These are phyloP conservation scores for Penicillium sp. DNA, from an alignment of 2,329 filamentous ascomycete genomes.

Conservation along the genomic window DNA sequence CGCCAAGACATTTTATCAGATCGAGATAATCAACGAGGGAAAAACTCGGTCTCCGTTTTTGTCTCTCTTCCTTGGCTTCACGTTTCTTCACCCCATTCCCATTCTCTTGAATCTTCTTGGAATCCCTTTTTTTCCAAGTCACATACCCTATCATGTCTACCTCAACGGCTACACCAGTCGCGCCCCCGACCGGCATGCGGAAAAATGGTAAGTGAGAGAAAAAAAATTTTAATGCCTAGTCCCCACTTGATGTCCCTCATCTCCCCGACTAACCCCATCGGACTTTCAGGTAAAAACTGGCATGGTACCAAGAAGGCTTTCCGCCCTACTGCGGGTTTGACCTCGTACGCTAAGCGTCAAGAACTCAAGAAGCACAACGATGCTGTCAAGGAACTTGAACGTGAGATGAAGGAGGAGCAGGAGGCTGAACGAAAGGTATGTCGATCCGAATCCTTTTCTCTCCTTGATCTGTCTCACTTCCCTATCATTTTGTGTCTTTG, in stretches of 20 bases:
- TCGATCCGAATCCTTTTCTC: neutral
- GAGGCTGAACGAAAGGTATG: conserved; percentile 79
- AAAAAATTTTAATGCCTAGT: neutral
- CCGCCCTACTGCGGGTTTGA: conserved; percentile 73
- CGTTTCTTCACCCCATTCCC: neutral
- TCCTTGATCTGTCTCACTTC: neutral
- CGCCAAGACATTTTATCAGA: conserved; percentile 45
- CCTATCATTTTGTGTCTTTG: neutral
- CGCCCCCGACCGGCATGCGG: conserved; percentile 61
- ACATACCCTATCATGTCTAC: conserved; percentile 45
- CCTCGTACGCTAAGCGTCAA: conserved; percentile 72
- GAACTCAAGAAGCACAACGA: conserved; percentile 66
- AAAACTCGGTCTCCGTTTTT: conserved; percentile 7
- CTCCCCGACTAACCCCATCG: conserved; percentile 16
- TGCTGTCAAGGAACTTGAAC: conserved; percentile 87
- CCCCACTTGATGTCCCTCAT: conserved; percentile 13
- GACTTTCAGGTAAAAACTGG: conserved; percentile 83
- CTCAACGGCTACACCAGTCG: conserved; percentile 27
- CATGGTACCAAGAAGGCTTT: conserved; percentile 79
- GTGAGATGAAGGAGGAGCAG: conserved; percentile 94
- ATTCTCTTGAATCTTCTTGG: neutral
- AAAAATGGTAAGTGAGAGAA: conserved; percentile 66
- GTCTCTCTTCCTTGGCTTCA: conserved; percentile 1
- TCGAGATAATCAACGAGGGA: conserved; percentile 37
- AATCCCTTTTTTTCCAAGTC: neutral